Evolutionary conservation across 129 eudicot genomes (phyloP), one percentile per base, ranked within the genome.

Genomic region (Smallanthus sonchifolius): DNA sequence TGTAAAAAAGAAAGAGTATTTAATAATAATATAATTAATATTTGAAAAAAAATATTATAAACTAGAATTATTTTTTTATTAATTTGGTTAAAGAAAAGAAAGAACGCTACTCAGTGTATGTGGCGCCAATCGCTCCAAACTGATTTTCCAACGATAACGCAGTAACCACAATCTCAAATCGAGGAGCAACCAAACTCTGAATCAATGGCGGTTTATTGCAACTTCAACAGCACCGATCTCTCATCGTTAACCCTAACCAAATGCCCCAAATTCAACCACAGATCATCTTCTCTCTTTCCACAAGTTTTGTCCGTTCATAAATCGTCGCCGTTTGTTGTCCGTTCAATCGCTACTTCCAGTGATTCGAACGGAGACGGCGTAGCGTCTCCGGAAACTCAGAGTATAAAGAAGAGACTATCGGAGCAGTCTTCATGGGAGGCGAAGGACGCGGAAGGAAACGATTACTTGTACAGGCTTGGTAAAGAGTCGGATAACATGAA

Each of bases 391-490:
- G 73, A 81, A 5, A 19, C 6, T 5, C 49, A 48, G 19, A 63
- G 19, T 4, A 75, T 74, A 55, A 56, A 73, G 44, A 88, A 83
- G 89, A 84, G 74, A 45, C 30, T 91, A 8, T 94, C 99, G 44
- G 75, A 91, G 68, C 97, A 94, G 68, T 94, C 99, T 3, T 88
- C 94, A 10, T 94, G 99, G 99, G 99, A 94, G 77, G 83, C 91
- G 24, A 84, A 85, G 78, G 97, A 94, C 47, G 69, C 84, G 6
- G 84, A 86, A 57, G 99, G 96, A 19, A 84, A 88, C 16, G 99
- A 94, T 85, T 94, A 94, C 63, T 81, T 94, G 15, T 94, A 94
- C 66, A 75, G 95, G 79, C 90, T 94, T 5, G 99, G 99, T 4
- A 87, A 87, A 51, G 99, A 94, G 86, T 82, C 99, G 32, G 99